phyloP scores from a whole-genome alignment of 768 basidiomycete species.

The Pulveroboletus sp. region DNA sequence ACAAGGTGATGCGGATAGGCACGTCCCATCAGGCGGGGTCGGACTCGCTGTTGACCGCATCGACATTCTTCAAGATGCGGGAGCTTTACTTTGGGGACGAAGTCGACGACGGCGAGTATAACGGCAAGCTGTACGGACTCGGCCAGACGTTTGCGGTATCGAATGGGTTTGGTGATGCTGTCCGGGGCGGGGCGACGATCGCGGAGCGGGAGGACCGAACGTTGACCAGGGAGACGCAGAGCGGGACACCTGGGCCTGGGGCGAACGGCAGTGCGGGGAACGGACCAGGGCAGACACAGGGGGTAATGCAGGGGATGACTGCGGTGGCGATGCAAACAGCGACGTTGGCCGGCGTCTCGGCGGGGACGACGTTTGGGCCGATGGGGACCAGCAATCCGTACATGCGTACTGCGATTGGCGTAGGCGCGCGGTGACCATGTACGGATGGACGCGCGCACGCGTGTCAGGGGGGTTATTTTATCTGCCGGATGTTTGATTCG shows the following conservation, averaged over 20 bases:
- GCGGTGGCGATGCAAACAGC: slow-evolving; percentile 37
- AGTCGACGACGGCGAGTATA: slow-evolving; percentile 81
- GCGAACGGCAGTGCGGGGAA: slow-evolving; percentile 27
- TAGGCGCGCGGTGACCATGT: slow-evolving; percentile 43
- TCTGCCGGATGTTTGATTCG: slow-evolving; percentile 13
- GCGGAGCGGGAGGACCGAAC: slow-evolving; percentile 73
- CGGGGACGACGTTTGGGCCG: slow-evolving; percentile 52
- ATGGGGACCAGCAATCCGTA: slow-evolving; percentile 60
- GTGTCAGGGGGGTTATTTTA: slow-evolving; percentile 17
- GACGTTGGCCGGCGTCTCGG: slow-evolving; percentile 39
- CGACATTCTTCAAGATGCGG: slow-evolving; percentile 95
- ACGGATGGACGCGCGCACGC: no score
- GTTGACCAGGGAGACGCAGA: slow-evolving; percentile 46
- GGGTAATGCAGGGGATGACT: slow-evolving; percentile 51
- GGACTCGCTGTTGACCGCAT: slow-evolving; percentile 90
- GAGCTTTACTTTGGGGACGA: slow-evolving; percentile 86
- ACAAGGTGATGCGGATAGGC: slow-evolving; percentile 82
- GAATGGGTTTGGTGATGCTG: slow-evolving; percentile 63
- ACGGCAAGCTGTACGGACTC: slow-evolving; percentile 79
- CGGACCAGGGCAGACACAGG: slow-evolving; percentile 30
- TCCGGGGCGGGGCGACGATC: slow-evolving; percentile 72
- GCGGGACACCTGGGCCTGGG: slow-evolving; percentile 48
- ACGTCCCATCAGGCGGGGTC: slow-evolving; percentile 94
- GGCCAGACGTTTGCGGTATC: slow-evolving; percentile 70
- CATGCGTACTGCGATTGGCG: slow-evolving; percentile 56